These are phyloP conservation scores for Durotheca rogersii DNA, from an alignment of 495 filamentous ascomycete genomes.

Conservation along the genomic window DNA sequence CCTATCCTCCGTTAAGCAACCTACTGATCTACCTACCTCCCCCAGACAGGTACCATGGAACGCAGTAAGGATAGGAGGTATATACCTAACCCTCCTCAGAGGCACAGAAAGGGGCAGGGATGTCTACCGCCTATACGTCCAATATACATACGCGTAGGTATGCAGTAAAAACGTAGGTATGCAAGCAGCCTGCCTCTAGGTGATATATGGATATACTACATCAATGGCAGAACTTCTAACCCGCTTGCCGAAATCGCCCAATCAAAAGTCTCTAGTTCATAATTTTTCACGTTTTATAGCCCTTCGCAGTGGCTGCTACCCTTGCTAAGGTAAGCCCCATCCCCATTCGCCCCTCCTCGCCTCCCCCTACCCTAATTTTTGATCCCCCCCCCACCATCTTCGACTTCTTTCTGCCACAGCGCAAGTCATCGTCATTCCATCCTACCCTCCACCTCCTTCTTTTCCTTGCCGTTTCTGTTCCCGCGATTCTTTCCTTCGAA, in stretches of 20 bases:
- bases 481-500: constrained; percentile 23
- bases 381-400: constrained; percentile 26
- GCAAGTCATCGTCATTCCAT: constrained; percentile 25
- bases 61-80: too few relatives aligned
- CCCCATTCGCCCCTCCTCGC: constrained; percentile 23
- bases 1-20: too few relatives aligned
- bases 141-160: not conserved
- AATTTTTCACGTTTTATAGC: constrained; percentile 20
- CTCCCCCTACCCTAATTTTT: constrained; percentile 28
- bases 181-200: not conserved
- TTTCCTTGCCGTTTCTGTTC: constrained; percentile 9
- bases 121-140: not conserved
- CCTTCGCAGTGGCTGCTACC: constrained; percentile 15
- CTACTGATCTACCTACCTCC: too few relatives aligned
- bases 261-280: constrained; percentile 18
- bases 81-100: too few relatives aligned
- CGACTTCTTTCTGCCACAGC: constrained; percentile 12
- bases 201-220: not conserved
- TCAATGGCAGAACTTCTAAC: too few relatives aligned
- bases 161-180: too few relatives aligned
- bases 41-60: too few relatives aligned
- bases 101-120: too few relatives aligned
- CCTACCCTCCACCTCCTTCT: not conserved
- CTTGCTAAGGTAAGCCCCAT: constrained; percentile 4
- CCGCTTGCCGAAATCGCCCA: constrained; percentile 3